These are phyloP conservation scores for Haematococcus lacustris DNA, from an alignment of 139 green algal genomes.

Conservation along the genomic window DNA sequence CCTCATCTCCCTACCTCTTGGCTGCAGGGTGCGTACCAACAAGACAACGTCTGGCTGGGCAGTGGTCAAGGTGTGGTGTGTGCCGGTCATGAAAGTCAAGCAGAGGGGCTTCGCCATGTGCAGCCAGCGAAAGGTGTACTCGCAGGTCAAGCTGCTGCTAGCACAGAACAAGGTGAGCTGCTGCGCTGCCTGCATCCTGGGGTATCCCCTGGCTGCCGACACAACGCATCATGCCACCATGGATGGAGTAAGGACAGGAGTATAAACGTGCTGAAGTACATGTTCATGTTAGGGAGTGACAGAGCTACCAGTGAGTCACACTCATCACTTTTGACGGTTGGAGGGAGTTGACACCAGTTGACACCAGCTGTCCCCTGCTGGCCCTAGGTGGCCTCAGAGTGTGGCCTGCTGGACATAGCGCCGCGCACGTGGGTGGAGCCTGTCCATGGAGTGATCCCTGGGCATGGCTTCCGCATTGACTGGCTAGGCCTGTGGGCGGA, in stretches of 20 bases:
- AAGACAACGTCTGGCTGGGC: slow-evolving; percentile 23
- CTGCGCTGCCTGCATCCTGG: background rate
- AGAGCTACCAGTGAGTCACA: too few relatives aligned
- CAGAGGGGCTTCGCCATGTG: slow-evolving; percentile 36
- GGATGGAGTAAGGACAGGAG: too few relatives aligned
- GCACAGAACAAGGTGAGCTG: slow-evolving; percentile 29
- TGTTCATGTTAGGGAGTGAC: too few relatives aligned
- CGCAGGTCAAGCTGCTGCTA: slow-evolving; percentile 38
- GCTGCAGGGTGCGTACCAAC: slow-evolving; percentile 23
- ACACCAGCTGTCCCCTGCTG: too few relatives aligned
- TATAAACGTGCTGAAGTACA: too few relatives aligned
- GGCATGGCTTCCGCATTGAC: slow-evolving; percentile 34
- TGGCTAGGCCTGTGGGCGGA: slow-evolving; percentile 43
- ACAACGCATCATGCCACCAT: too few relatives aligned
- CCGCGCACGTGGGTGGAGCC: slow-evolving; percentile 38
- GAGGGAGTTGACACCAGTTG: too few relatives aligned
- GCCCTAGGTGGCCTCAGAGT: slow-evolving; percentile 24
- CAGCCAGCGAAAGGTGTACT: slow-evolving; percentile 21
- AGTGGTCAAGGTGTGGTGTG: slow-evolving; percentile 36
- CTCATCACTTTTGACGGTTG: too few relatives aligned
- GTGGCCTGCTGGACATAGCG: slow-evolving; percentile 20
- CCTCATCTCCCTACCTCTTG: background rate
- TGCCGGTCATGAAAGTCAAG: slow-evolving; percentile 36
- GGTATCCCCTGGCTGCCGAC: too few relatives aligned
- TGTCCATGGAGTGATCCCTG: slow-evolving; percentile 26